phyloP scores from a whole-genome alignment of 192 early-diverging fungal genomes.

The Coemansia sp. region DNA sequence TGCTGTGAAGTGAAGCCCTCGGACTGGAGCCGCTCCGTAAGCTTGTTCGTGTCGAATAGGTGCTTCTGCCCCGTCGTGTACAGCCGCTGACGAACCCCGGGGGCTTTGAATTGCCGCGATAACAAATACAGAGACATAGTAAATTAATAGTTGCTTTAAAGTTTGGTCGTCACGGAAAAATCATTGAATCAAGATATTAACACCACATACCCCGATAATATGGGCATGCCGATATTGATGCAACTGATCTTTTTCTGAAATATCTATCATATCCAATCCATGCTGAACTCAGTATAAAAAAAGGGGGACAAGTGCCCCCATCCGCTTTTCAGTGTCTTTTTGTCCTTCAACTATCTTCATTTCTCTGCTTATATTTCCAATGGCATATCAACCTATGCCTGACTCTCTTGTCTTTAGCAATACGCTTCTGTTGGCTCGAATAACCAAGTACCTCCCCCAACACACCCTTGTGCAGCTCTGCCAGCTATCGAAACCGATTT shows the following conservation, averaged over 20 bases:
- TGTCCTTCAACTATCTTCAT: background rate
- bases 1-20: conserved; percentile 72
- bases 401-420: background rate
- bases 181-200: background rate
- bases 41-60: conserved; percentile 82
- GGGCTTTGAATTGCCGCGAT: background rate
- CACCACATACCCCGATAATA: background rate
- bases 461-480: background rate
- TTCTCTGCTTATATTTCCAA: background rate
- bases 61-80: conserved; percentile 20
- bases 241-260: background rate
- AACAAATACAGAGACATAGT: background rate
- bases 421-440: background rate
- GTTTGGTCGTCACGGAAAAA: background rate
- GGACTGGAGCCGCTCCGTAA: conserved; percentile 68
- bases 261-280: background rate
- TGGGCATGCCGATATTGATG: background rate
- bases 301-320: background rate
- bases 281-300: background rate
- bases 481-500: background rate
- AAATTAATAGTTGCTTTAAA: background rate
- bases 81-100: background rate
- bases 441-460: background rate
- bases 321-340: background rate
- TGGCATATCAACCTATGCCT: background rate